These are phyloP conservation scores for Aspergillus sojae DNA, from an alignment of 2,329 filamentous ascomycete genomes.

Conservation along the genomic window DNA sequence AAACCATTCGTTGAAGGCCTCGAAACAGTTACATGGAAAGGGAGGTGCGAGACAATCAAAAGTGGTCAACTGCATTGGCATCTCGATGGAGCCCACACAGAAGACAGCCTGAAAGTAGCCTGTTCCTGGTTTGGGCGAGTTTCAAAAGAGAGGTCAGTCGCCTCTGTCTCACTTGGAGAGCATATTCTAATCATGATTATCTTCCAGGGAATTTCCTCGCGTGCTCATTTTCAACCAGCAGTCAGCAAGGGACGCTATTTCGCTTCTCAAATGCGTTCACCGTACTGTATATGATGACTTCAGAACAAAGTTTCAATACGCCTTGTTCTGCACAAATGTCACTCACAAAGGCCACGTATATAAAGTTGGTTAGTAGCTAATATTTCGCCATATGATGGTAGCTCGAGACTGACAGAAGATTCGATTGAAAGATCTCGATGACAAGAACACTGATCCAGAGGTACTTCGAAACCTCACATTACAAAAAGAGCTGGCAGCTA, in stretches of 20 bases:
- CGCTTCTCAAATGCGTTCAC: slow-evolving; percentile 26
- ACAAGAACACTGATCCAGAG: not conserved
- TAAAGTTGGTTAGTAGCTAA: not conserved
- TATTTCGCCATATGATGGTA: not conserved
- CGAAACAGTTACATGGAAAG: slow-evolving; percentile 33
- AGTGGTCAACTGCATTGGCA: slow-evolving; percentile 37
- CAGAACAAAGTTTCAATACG: slow-evolving; percentile 11
- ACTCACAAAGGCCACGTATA: not conserved
- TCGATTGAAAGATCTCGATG: not conserved
- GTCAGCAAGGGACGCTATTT: slow-evolving; percentile 29
- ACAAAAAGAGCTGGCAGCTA: not conserved
- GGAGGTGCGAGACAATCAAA: slow-evolving; percentile 37
- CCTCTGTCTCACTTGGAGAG: not conserved
- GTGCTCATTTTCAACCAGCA: slow-evolving; percentile 39
- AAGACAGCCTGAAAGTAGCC: slow-evolving; percentile 41
- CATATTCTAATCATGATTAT: not conserved
- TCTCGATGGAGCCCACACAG: slow-evolving; percentile 49
- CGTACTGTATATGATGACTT: slow-evolving; percentile 14
- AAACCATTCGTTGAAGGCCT: slow-evolving; percentile 31
- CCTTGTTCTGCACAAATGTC: not conserved
- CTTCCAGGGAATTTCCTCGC: slow-evolving; percentile 13
- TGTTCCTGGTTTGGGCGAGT: slow-evolving; percentile 41
- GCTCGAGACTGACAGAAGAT: not conserved
- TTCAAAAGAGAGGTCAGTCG: slow-evolving; percentile 11
- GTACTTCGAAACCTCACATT: not conserved